phyloP scores from a whole-genome alignment of 1,139 yeast genomes.

The Blastobotrys proliferans region DNA sequence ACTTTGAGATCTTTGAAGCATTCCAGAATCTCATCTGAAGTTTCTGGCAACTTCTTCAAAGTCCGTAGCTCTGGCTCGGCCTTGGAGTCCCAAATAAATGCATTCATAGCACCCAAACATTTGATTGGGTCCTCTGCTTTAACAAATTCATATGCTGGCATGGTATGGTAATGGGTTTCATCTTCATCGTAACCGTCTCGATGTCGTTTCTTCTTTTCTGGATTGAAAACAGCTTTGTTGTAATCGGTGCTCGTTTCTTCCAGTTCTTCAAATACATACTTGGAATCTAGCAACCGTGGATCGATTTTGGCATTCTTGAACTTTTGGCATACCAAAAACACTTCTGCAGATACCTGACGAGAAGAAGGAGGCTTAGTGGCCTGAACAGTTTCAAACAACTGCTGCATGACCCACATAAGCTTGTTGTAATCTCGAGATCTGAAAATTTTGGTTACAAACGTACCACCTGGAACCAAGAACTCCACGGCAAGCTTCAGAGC shows the following conservation, averaged over 20 bases:
- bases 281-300: slow-evolving; percentile 87
- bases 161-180: slow-evolving; percentile 70
- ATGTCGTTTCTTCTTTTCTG: slow-evolving; percentile 83
- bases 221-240: slow-evolving; percentile 90
- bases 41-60: slow-evolving; percentile 65
- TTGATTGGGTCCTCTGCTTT: slow-evolving; percentile 79
- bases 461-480: slow-evolving; percentile 85
- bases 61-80: slow-evolving; percentile 70
- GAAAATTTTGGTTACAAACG: slow-evolving; percentile 95
- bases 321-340: slow-evolving; percentile 93
- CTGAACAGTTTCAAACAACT: slow-evolving; percentile 90
- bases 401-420: slow-evolving; percentile 95
- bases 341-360: slow-evolving; percentile 98
- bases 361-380: slow-evolving; percentile 99
- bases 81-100: slow-evolving; percentile 46
- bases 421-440: slow-evolving; percentile 97
- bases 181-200: slow-evolving; percentile 98
- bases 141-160: slow-evolving; percentile 76
- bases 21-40: slow-evolving; percentile 71
- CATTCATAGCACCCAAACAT: slow-evolving; percentile 60
- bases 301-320: slow-evolving; percentile 92
- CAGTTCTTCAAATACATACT: slow-evolving; percentile 89
- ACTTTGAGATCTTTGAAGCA: slow-evolving; percentile 90
- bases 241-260: slow-evolving; percentile 62
- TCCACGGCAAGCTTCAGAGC: slow-evolving; percentile 95